Percentiles rank a stretch among this genome's conserved stretches.
phyloP scores from a whole-genome alignment of 2,329 filamentous ascomycete genomes.

The Knufia fluminis region DNA sequence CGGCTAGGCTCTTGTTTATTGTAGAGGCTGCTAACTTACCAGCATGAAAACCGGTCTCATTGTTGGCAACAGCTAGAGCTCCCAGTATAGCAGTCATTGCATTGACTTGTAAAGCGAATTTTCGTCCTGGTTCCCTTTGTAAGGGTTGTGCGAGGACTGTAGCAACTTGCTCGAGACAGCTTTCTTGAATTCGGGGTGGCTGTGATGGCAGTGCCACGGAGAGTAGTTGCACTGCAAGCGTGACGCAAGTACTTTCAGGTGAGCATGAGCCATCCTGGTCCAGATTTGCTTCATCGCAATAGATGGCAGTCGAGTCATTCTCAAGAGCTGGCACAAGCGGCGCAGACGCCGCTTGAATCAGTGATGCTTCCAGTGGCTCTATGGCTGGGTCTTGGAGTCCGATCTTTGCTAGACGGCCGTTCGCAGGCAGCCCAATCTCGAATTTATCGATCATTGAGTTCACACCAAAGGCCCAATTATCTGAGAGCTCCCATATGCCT shows the following conservation, averaged over 20 bases:
- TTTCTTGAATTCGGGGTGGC: slow-evolving; percentile 86
- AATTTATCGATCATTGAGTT: slow-evolving; percentile 76
- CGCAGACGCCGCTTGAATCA: slow-evolving; percentile 17
- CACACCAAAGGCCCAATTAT: slow-evolving; percentile 91
- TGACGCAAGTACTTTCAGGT: slow-evolving; percentile 84
- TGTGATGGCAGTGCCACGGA: slow-evolving; percentile 84
- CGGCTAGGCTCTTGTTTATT: slow-evolving; percentile 60
- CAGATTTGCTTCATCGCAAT: slow-evolving; percentile 11
- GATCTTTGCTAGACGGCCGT: slow-evolving; percentile 38
- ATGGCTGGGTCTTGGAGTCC: slow-evolving; percentile 52
- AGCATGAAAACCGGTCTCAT: slow-evolving; percentile 62
- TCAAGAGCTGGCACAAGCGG: slow-evolving; percentile 28
- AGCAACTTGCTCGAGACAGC: slow-evolving; percentile 84
- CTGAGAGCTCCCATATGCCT: slow-evolving; percentile 85
- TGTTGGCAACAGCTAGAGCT: slow-evolving; percentile 73
- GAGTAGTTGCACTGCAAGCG: slow-evolving; percentile 87
- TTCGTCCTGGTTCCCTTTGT: slow-evolving; percentile 77
- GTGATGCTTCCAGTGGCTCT: slow-evolving; percentile 39
- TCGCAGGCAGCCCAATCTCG: slow-evolving; percentile 56
- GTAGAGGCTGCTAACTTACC: slow-evolving; percentile 66
- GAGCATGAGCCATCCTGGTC: slow-evolving; percentile 36
- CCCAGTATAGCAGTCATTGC: slow-evolving; percentile 71
- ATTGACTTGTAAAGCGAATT: slow-evolving; percentile 85
- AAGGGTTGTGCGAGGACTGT: slow-evolving; percentile 67
- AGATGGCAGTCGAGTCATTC: slow-evolving; percentile 53